phyloP scores from a whole-genome alignment of 1,284 basidiomycete genomes.

The Cutaneotrichosporon mucoides region DNA sequence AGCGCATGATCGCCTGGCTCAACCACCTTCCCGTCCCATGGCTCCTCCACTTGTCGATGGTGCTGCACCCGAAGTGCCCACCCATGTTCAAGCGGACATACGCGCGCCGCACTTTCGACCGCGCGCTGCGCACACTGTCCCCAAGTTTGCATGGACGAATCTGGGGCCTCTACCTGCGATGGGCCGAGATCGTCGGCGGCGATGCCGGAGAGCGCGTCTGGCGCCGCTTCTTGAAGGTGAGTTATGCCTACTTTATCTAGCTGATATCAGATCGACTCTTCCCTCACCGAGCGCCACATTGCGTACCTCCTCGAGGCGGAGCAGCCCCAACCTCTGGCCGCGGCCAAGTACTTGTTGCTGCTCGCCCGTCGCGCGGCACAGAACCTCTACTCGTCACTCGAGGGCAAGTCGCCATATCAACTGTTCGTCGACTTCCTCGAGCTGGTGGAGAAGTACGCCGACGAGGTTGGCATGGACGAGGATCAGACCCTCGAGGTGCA shows the following conservation, averaged over 20 bases:
- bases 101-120: conserved; percentile 89
- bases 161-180: conserved; percentile 92
- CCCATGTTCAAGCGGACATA: conserved; percentile 79
- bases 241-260: conserved; percentile 16
- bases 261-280: conserved; percentile 62
- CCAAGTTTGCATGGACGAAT: conserved; percentile 90
- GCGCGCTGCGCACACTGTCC: conserved; percentile 86
- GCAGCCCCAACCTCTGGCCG: conserved; percentile 81
- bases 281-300: conserved; percentile 79
- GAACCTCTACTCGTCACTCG: conserved; percentile 80
- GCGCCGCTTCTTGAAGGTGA: conserved; percentile 73
- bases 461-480: conserved; percentile 87
- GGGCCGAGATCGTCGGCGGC: conserved; percentile 85
- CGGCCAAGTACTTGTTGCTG: conserved; percentile 81
- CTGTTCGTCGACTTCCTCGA: conserved; percentile 90
- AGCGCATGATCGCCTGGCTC: conserved; percentile 90
- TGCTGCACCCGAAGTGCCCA: conserved; percentile 87
- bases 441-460: conserved; percentile 82
- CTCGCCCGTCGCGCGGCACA: conserved; percentile 76
- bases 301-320: conserved; percentile 65
- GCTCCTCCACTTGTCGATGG: conserved; percentile 86
- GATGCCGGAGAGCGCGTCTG: conserved; percentile 80
- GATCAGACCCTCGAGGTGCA: conserved; percentile 59
- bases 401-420: conserved; percentile 94
- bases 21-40: conserved; percentile 82